Percentiles rank a stretch among this genome's conserved stretches.
phyloP scores from a whole-genome alignment of 1,284 basidiomycete genomes.

The Microstroma glucosiphilum region DNA sequence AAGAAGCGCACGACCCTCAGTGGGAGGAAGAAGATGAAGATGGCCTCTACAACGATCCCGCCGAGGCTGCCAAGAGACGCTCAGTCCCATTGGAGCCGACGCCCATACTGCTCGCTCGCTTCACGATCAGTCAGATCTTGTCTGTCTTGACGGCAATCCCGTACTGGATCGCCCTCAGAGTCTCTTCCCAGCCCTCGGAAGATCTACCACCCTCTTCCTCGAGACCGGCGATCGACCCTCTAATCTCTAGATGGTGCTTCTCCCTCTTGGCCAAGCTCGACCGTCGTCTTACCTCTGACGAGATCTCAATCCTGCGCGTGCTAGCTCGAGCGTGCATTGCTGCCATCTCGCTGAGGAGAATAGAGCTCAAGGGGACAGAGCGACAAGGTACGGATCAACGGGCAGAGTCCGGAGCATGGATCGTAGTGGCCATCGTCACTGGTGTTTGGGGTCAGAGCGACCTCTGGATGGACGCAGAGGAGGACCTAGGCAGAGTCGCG shows the following conservation, averaged over 20 bases:
- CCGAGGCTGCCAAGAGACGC: not conserved
- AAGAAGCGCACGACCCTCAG: slow-evolving; percentile 9
- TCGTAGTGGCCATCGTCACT: slow-evolving; percentile 66
- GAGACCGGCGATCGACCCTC: slow-evolving; percentile 57
- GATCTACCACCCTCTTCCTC: no score
- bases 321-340: slow-evolving; percentile 68
- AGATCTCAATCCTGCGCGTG: slow-evolving; percentile 69
- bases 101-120: not conserved
- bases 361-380: slow-evolving; percentile 14
- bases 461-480: slow-evolving; percentile 66
- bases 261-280: slow-evolving; percentile 69
- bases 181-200: slow-evolving; percentile 27
- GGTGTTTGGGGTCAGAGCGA: slow-evolving; percentile 80
- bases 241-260: slow-evolving; percentile 78
- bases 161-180: slow-evolving; percentile 24
- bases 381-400: slow-evolving; percentile 35
- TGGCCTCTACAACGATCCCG: not conserved
- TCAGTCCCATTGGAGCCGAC: not conserved
- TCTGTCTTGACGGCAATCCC: slow-evolving; percentile 22
- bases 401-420: slow-evolving; percentile 69
- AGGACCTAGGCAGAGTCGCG: not conserved
- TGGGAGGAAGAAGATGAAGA: slow-evolving; percentile 9
- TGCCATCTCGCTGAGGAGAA: slow-evolving; percentile 53
- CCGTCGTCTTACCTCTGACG: slow-evolving; percentile 65
- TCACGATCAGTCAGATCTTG: slow-evolving; percentile 19